These are phyloP conservation scores for Xylariomycetidae sp. DNA, from an alignment of 2,329 filamentous ascomycete genomes.

Conservation along the genomic window DNA sequence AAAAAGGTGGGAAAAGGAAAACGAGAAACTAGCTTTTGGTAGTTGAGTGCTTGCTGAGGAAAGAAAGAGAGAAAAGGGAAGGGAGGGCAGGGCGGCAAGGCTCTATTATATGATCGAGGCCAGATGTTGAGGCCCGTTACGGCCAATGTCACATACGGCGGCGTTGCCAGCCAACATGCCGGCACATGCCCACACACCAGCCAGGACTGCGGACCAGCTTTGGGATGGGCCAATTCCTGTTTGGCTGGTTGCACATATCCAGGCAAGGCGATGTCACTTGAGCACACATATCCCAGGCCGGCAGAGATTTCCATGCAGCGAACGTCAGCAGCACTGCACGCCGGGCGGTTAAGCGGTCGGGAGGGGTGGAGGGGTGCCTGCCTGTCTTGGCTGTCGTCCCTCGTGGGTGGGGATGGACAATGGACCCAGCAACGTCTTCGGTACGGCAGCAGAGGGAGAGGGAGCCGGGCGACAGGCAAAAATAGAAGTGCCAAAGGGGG, in stretches of 20 bases:
- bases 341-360: conserved; percentile 38
- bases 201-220: conserved; percentile 14
- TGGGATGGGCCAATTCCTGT: conserved; percentile 14
- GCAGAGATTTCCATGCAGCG: conserved; percentile 21
- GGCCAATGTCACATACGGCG: conserved; percentile 18
- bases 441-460: conserved; percentile 7
- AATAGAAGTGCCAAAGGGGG: conserved; percentile 16
- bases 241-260: conserved; percentile 18
- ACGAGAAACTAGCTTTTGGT: conserved; percentile 48
- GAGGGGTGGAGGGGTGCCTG: no score
- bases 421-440: no score
- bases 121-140: conserved; percentile 24
- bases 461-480: conserved; percentile 8
- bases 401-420: no score
- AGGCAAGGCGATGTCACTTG: conserved; percentile 19
- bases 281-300: conserved; percentile 12
- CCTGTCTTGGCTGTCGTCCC: no score
- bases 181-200: conserved; percentile 14
- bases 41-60: conserved; percentile 63
- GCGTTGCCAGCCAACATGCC: conserved; percentile 17
- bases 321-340: conserved; percentile 30
- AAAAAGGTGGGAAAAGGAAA: conserved; percentile 40
- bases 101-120: conserved; percentile 36
- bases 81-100: conserved; percentile 31
- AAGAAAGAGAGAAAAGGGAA: conserved; percentile 39